Evolutionary conservation across 768 basidiomycete genomes (phyloP).

Genomic region (Hydnomerulius pinastri): DNA sequence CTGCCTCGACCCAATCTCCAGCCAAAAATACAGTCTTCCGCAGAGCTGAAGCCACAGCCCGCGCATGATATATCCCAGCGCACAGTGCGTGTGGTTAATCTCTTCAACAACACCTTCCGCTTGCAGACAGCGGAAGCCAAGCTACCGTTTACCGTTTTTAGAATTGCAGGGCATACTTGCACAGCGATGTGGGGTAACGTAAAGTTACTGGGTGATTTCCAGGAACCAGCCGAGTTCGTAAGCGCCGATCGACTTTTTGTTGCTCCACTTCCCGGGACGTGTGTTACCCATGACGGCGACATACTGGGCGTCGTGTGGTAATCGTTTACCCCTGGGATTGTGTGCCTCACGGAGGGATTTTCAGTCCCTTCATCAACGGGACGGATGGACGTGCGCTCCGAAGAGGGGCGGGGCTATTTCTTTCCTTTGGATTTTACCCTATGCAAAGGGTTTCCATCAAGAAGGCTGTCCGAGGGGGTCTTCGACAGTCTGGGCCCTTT

Average conservation of each 20-base stretch:
- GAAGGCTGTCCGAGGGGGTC: background rate
- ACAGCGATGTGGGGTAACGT: background rate
- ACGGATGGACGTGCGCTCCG: background rate
- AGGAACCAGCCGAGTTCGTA: conserved; percentile 3
- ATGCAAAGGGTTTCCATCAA: background rate
- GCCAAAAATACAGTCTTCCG: background rate
- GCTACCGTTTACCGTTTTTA: no score
- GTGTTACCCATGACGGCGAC: no score
- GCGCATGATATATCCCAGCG: no score
- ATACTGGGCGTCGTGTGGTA: background rate
- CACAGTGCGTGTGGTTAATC: no score
- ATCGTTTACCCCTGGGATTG: background rate
- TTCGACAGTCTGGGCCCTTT: background rate
- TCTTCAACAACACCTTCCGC: no score
- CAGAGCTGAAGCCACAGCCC: background rate
- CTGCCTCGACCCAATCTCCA: background rate
- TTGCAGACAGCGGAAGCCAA: no score
- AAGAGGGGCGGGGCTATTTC: background rate
- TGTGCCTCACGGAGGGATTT: conserved; percentile 5
- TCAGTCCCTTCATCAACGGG: background rate
- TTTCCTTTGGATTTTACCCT: background rate
- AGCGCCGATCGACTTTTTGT: conserved; percentile 1
- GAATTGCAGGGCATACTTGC: no score
- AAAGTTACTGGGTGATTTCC: background rate
- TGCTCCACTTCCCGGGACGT: conserved; percentile 1